A percentile compares a stretch with the other conserved stretches of the same genome.
Evolutionary conservation across 768 basidiomycete species (phyloP).

Genomic region (Mycena kentingensis): DNA sequence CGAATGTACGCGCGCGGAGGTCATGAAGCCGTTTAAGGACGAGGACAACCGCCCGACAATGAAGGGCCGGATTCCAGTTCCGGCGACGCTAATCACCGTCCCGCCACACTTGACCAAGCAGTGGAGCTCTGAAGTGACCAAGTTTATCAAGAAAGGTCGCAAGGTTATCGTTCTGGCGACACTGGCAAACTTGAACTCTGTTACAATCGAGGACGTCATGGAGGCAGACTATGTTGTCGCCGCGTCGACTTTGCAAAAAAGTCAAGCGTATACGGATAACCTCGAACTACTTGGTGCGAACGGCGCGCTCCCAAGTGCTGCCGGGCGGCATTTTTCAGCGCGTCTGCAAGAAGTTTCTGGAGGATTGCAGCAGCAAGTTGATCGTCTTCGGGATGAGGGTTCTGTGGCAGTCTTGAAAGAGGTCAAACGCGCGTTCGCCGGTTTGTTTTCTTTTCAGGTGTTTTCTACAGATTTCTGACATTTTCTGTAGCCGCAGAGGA

Average conservation of each 20-base stretch:
- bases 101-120: slow-evolving; percentile 89
- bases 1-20: slow-evolving; percentile 62
- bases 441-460: slow-evolving; percentile 39
- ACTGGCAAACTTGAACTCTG: slow-evolving; percentile 67
- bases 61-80: slow-evolving; percentile 71
- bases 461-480: slow-evolving; percentile 4
- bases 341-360: slow-evolving; percentile 65
- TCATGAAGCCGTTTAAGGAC: slow-evolving; percentile 64
- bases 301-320: slow-evolving; percentile 69
- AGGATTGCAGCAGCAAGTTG: slow-evolving; percentile 64
- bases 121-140: slow-evolving; percentile 84
- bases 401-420: slow-evolving; percentile 59
- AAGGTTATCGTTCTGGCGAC: slow-evolving; percentile 68
- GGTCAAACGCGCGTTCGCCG: slow-evolving; percentile 63
- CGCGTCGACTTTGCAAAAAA: slow-evolving; percentile 85
- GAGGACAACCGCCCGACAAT: slow-evolving; percentile 46
- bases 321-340: slow-evolving; percentile 90
- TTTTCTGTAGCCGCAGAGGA: slow-evolving; percentile 42
- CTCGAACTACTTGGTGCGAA: slow-evolving; percentile 70
- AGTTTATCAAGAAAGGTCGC: slow-evolving; percentile 72
- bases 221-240: slow-evolving; percentile 87
- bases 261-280: slow-evolving; percentile 73
- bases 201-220: slow-evolving; percentile 72
- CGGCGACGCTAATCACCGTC: slow-evolving; percentile 82
- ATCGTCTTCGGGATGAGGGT: slow-evolving; percentile 66